Evolutionary conservation across 2,329 filamentous ascomycete species (phyloP), one percentile per base, ranked within the genome.

Genomic region (Paraconiothyrium sp.): DNA sequence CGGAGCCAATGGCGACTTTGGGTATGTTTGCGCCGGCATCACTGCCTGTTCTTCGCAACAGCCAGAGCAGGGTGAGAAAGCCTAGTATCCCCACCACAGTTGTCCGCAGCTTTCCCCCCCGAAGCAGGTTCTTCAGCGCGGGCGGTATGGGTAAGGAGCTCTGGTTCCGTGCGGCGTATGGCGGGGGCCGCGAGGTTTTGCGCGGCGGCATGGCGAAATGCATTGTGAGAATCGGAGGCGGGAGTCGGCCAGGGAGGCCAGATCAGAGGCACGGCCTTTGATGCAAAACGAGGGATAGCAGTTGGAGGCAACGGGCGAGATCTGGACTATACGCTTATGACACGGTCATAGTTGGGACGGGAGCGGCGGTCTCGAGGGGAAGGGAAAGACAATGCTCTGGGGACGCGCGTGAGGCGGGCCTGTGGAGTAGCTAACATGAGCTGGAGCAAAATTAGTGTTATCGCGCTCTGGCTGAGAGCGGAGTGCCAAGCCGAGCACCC

Each of bases 201-300:
- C 93, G 90, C 73, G 92, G 88, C 58, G 93, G 93, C 72, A 96
- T 89, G 66, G 94, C 93, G 84, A 94, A 93, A 79, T 97, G 94
- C 93, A 97, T 82, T 61, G 66, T 95, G 71, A 64, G 54, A 48
- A 44, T 56, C 54, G 61, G 46, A 46, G 59, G 58, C n/a, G 56
- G 43, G 54, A 54, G 50, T 52, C 62, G 66, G 66, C 67, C 67
- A 66, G 69, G 62, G 69, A 66, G 61, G 60, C 51, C 54, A 60
- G 59, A 54, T 44, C 47, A 37, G 51, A 35, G 57, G 44, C 32
- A 41, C 24, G 49, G 55, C 30, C 48, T 16, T 56, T 6, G 46
- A 51, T 34, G 47, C 57, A 68, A 13, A 71, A 72, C 67, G 71
- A 71, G 66, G 55, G 72, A 67, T 71, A 47, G 61, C 58, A 63